Evolutionary conservation across 2,329 filamentous ascomycete species (phyloP), one percentile per base, ranked within the genome.

Genomic region (Drechslerella coelobrocha): DNA sequence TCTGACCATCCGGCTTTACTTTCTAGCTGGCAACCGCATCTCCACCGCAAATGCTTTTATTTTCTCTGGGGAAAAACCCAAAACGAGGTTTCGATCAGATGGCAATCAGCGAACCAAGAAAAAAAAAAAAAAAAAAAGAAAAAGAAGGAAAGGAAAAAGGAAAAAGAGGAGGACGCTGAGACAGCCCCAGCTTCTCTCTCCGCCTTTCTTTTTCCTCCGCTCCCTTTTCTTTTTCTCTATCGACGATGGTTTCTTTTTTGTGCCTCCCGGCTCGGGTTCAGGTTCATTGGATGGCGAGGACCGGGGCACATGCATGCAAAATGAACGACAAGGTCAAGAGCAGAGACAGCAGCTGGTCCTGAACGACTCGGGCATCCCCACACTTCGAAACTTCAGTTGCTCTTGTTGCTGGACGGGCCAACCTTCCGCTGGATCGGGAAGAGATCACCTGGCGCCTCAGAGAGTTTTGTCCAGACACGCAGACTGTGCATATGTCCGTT

Each of bases 351-450:
- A n/a, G n/a, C n/a, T n/a, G n/a, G n/a, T n/a, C n/a, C n/a, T n/a
- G n/a, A n/a, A n/a, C n/a, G n/a, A n/a, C n/a, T n/a, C n/a, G n/a
- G n/a, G n/a, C n/a, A n/a, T n/a, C n/a, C 21, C 47, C 17, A 45
- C 21, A 19, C 39, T 45, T 24, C 12, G 23, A 24, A 21, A 21
- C 24, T 54, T 50, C 17, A 17, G 14, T 24, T 14, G 27, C 55
- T 48, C 31, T 59, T 12, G 41, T 19, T 52, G 21, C 45, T 24
- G 27, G 19, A 34, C 41, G 52, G 45, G 34, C 56, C 63, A 69
- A 53, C 47, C 31, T 59, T 55, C 31, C 54, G 31, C 60, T 61
- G 52, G 57, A 69, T 69, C 57, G 65, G 65, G 65, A 57, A 69
- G 21, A 39, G 65, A 69, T 69, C 65, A 69, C 65, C 65, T 69